Conservation (phyloP, 1,284 basidiomycete species). For the Marasmius tenuissimus region DNA sequence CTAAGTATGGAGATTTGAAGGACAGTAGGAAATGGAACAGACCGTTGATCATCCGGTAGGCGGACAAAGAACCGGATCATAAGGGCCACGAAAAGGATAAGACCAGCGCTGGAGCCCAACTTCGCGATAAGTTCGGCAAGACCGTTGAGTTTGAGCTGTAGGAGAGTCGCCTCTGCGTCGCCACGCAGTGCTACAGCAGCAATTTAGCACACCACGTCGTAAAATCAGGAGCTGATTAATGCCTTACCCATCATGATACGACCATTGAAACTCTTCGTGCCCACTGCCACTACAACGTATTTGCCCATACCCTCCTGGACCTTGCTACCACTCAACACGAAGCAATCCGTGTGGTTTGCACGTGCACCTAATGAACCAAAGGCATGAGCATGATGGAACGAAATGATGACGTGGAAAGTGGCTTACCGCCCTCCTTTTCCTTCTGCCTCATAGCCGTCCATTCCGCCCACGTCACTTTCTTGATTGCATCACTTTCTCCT, state of each 20-base stretch:
- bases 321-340: slow-evolving; percentile 92
- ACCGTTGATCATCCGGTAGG: slow-evolving; percentile 62
- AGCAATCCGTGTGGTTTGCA: slow-evolving; percentile 80
- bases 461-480: slow-evolving; percentile 82
- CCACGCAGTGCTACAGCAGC: slow-evolving; percentile 66
- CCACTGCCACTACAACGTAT: slow-evolving; percentile 93
- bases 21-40: slow-evolving; percentile 1
- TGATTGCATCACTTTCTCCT: slow-evolving; percentile 94
- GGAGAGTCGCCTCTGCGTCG: slow-evolving; percentile 84
- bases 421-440: slow-evolving; percentile 21
- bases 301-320: slow-evolving; percentile 93
- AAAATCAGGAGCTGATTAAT: not conserved
- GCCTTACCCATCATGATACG: slow-evolving; percentile 91
- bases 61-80: slow-evolving; percentile 96
- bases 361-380: not conserved
- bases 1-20: not conserved
- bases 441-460: slow-evolving; percentile 51
- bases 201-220: not conserved
- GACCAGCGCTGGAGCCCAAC: slow-evolving; percentile 81
- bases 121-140: slow-evolving; percentile 96
- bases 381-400: not conserved
- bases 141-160: slow-evolving; percentile 91
- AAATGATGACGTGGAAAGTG: not conserved
- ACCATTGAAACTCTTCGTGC: slow-evolving; percentile 91
- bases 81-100: slow-evolving; percentile 79